phyloP scores from a whole-genome alignment of 1,284 basidiomycete species.

The Moniliophthora roreri region DNA sequence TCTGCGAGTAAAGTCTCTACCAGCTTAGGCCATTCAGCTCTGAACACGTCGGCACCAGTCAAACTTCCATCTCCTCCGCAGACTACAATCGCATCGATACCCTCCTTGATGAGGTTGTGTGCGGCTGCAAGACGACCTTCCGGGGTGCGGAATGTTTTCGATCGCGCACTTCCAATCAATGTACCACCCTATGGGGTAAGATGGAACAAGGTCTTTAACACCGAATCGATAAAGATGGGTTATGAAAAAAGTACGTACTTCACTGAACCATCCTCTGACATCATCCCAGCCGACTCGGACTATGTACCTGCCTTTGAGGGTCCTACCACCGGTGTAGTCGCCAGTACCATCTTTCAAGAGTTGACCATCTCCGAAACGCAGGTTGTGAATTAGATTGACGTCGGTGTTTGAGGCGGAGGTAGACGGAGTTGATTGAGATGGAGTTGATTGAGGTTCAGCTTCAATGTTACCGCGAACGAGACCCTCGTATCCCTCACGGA shows the following conservation, averaged over 20 bases:
- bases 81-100: slow-evolving; percentile 95
- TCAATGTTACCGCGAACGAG: slow-evolving; percentile 75
- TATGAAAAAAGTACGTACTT: slow-evolving; percentile 46
- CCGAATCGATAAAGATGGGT: slow-evolving; percentile 1
- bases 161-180: slow-evolving; percentile 94
- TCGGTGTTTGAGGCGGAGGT: slow-evolving; percentile 27
- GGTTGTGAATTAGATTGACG: slow-evolving; percentile 58
- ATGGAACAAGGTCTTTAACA: background rate
- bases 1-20: slow-evolving; percentile 67
- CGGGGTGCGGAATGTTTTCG: slow-evolving; percentile 80
- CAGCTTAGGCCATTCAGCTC: slow-evolving; percentile 91
- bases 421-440: slow-evolving; percentile 14
- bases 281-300: slow-evolving; percentile 98
- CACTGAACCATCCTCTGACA: slow-evolving; percentile 91
- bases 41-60: slow-evolving; percentile 93
- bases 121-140: slow-evolving; percentile 90
- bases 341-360: slow-evolving; percentile 90
- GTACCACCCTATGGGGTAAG: slow-evolving; percentile 76
- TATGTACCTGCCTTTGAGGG: slow-evolving; percentile 90
- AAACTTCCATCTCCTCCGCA: slow-evolving; percentile 97
- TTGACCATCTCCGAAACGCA: slow-evolving; percentile 90
- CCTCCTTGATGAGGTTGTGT: slow-evolving; percentile 90
- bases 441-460: slow-evolving; percentile 23
- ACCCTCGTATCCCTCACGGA: slow-evolving; percentile 97
- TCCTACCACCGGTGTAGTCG: slow-evolving; percentile 67